phyloP scores from a whole-genome alignment of 2,329 filamentous ascomycete genomes.

The Aspergillus piperis region DNA sequence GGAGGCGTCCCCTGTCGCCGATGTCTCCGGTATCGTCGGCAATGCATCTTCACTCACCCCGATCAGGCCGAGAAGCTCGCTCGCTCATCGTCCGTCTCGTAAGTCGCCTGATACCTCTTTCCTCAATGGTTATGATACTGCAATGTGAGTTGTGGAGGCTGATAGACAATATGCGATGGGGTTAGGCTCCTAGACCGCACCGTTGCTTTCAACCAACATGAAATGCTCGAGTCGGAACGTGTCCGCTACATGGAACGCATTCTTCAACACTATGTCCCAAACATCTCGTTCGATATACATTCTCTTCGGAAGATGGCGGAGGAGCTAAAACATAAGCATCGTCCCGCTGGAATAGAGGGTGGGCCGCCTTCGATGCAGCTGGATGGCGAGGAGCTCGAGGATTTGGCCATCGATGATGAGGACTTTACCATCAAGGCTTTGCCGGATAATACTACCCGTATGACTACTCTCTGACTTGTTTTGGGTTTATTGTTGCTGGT shows the following conservation, averaged over 20 bases:
- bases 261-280: constrained; percentile 51
- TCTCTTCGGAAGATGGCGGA: constrained; percentile 48
- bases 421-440: constrained; percentile 44
- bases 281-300: constrained; percentile 45
- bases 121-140: neutral
- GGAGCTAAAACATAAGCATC: constrained; percentile 44
- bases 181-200: constrained; percentile 34
- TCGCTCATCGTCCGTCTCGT: constrained; percentile 37
- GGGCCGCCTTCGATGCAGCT: constrained; percentile 27
- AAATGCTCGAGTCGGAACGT: constrained; percentile 39
- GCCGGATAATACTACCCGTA: constrained; percentile 43
- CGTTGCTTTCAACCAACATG: constrained; percentile 35
- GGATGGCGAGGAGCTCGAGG: constrained; percentile 41
- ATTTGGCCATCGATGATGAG: constrained; percentile 45
- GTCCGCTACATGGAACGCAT: constrained; percentile 51
- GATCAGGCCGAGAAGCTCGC: constrained; percentile 35
- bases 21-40: constrained; percentile 54
- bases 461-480: constrained; percentile 15
- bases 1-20: constrained; percentile 57
- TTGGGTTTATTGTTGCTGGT: constrained; percentile 2
- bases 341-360: constrained; percentile 31
- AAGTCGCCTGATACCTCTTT: constrained; percentile 15
- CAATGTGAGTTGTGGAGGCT: neutral
- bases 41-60: constrained; percentile 52
- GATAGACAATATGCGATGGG: neutral